Conservation (phyloP, 192 early-diverging fungal genomes). For the Helicostylum pulchrum region DNA sequence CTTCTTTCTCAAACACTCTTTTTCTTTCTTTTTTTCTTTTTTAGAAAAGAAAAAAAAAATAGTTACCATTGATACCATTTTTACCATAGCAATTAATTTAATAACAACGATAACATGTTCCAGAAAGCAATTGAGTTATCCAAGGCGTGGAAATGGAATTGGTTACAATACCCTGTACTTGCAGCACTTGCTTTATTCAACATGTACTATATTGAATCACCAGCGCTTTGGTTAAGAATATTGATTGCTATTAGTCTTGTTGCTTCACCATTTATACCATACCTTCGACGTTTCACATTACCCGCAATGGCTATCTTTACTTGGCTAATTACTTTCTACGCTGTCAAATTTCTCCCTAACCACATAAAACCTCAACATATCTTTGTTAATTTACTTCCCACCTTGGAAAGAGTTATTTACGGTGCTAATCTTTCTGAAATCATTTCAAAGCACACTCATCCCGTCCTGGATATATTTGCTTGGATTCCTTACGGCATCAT, state of each 20-base stretch:
- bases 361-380: slow-evolving; percentile 54
- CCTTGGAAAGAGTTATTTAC: slow-evolving; percentile 66
- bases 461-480: slow-evolving; percentile 57
- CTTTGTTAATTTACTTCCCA: slow-evolving; percentile 61
- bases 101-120: neutral
- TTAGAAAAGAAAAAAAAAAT: neutral
- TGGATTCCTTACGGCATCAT: slow-evolving; percentile 76
- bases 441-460: slow-evolving; percentile 48
- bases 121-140: neutral
- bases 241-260: neutral
- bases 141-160: slow-evolving; percentile 1
- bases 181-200: slow-evolving; percentile 18
- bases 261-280: slow-evolving; percentile 27
- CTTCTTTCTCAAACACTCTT: too few species aligned
- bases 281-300: slow-evolving; percentile 45
- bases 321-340: slow-evolving; percentile 56
- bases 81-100: neutral
- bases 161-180: slow-evolving; percentile 9
- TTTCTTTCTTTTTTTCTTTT: neutral
- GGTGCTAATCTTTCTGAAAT: slow-evolving; percentile 61
- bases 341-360: slow-evolving; percentile 50
- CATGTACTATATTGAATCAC: slow-evolving; percentile 40
- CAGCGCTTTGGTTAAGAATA: slow-evolving; percentile 24
- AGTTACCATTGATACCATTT: neutral
- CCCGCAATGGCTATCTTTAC: slow-evolving; percentile 53